These are phyloP conservation scores for Penicillium herquei DNA, from an alignment of 495 filamentous ascomycete species.

Conservation along the genomic window DNA sequence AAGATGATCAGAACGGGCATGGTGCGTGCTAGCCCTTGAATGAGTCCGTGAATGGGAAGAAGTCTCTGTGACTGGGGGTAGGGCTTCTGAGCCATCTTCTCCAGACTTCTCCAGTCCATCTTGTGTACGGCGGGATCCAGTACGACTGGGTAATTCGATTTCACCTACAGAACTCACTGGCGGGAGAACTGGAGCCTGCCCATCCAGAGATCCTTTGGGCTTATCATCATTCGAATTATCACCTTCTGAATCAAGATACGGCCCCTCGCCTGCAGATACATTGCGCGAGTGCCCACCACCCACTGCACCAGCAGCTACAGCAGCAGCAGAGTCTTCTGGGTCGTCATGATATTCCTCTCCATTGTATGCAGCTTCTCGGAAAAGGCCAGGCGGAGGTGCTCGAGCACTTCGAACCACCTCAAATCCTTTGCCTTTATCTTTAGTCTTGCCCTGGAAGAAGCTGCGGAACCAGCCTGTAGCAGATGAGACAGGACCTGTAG, in stretches of 20 bases:
- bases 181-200: conserved; percentile 54
- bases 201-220: conserved; percentile 9
- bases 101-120: conserved; percentile 32
- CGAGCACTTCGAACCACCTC: conserved; percentile 89
- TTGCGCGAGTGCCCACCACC: conserved; percentile 27
- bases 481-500: conserved; percentile 82
- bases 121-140: conserved; percentile 55
- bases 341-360: conserved; percentile 57
- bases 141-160: conserved; percentile 64
- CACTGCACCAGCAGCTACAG: no score
- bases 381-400: conserved; percentile 49
- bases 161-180: conserved; percentile 59
- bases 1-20: conserved; percentile 19
- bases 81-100: conserved; percentile 3
- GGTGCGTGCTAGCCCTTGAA: conserved; percentile 1
- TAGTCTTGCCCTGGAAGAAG: conserved; percentile 76
- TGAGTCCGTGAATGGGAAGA: conserved; percentile 1
- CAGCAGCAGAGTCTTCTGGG: conserved; percentile 37
- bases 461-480: conserved; percentile 85
- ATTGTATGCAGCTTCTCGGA: conserved; percentile 44
- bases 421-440: conserved; percentile 90
- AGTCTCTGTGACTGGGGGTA: conserved; percentile 27
- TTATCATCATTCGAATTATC: conserved; percentile 19
- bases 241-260: conserved; percentile 49
- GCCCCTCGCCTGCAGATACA: conserved; percentile 32